phyloP scores from a whole-genome alignment of 1,284 basidiomycete genomes.

The Ustilago sp. region DNA sequence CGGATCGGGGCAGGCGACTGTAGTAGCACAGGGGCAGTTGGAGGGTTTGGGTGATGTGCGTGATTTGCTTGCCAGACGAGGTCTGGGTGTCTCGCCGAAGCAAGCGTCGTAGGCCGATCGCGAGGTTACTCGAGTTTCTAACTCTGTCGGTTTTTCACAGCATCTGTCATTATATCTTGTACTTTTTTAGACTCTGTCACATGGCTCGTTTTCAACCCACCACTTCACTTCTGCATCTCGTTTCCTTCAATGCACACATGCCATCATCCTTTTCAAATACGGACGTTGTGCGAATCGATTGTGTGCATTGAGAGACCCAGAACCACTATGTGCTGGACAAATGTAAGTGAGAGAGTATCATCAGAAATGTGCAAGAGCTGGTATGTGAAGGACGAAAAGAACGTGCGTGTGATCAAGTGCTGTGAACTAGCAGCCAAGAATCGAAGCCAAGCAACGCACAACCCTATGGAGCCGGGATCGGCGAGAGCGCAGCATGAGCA shows the following conservation, averaged over 20 bases:
- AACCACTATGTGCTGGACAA: neutral
- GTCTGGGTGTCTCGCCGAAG: conserved; percentile 54
- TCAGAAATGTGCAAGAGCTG: neutral
- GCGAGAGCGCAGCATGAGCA: conserved; percentile 3
- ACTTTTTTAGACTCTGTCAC: neutral
- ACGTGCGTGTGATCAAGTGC: neutral
- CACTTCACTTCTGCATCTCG: conserved; percentile 13
- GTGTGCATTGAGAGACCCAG: neutral
- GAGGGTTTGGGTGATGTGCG: conserved; percentile 63
- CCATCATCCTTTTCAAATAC: neutral
- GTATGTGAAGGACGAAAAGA: neutral
- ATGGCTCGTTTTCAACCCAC: neutral
- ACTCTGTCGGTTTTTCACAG: neutral
- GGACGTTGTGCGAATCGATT: neutral
- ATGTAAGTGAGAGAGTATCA: neutral
- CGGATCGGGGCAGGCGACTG: conserved; percentile 58
- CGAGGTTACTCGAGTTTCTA: neutral
- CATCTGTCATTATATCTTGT: conserved; percentile 1
- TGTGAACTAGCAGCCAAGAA: neutral
- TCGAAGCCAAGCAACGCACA: neutral
- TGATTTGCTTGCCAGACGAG: conserved; percentile 53
- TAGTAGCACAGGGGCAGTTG: conserved; percentile 64
- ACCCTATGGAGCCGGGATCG: neutral
- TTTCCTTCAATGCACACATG: conserved; percentile 11
- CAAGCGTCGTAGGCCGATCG: conserved; percentile 8